Evolutionary conservation across 148 eudicot species (phyloP).

Genomic region (Spergularia marina): DNA sequence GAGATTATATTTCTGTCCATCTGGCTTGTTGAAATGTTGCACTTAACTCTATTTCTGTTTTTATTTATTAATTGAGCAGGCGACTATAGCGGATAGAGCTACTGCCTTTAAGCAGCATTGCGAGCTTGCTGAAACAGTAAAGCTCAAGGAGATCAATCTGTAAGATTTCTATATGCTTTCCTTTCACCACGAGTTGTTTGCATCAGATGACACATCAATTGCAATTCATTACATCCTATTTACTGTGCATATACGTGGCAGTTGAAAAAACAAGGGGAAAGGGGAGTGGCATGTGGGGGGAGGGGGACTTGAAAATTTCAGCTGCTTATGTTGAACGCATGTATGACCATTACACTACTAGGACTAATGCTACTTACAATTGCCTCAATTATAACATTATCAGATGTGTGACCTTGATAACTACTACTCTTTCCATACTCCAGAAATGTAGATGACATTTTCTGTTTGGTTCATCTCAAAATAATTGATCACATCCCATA

Average conservation of each 20-base stretch:
- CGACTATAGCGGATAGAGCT: conserved; percentile 87
- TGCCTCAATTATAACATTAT: background rate
- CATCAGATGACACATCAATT: background rate
- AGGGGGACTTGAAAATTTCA: background rate
- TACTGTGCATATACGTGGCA: background rate
- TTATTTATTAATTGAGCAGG: conserved; percentile 42
- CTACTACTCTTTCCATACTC: background rate
- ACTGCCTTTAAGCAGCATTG: conserved; percentile 85
- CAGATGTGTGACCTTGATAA: background rate
- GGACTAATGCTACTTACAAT: background rate
- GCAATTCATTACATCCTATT: background rate
- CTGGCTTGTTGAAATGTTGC: background rate
- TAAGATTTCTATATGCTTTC: conserved; percentile 35
- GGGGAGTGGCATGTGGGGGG: background rate
- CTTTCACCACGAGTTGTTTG: background rate
- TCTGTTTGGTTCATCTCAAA: background rate
- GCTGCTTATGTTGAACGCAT: background rate
- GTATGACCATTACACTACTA: background rate
- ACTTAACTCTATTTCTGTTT: conserved; percentile 17
- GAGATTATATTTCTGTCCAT: too few relatives aligned
- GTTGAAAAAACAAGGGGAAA: background rate
- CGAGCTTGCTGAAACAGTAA: conserved; percentile 83
- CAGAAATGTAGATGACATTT: background rate
- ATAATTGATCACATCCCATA: background rate
- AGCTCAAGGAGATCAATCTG: conserved; percentile 93